Evolutionary conservation across 257 asterid species (phyloP), one percentile per base, ranked within the genome.

Genomic region (Solanum tarapatanum): DNA sequence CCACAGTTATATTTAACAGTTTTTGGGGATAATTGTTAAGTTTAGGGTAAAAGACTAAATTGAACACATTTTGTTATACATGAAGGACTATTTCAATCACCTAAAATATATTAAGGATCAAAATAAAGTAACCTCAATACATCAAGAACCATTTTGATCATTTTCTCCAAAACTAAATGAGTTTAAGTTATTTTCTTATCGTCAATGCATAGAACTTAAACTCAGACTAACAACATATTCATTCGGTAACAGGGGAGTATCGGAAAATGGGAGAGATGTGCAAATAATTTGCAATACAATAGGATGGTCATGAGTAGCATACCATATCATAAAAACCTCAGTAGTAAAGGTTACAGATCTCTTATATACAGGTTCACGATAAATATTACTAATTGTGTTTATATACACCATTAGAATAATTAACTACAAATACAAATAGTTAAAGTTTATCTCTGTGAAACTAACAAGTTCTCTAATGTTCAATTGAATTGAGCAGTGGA

Each of bases 261-360:
- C 10, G 41, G 60, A 28, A 85, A 32, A 55, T 90, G 92, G 90
- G 12, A 14, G 14, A 82, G 90, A 32, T 88, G 92, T 74, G 68
- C 26, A 9, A 77, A 8, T 14, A 48, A 21, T 36, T 87, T 87
- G 82, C 74, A 41, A 21, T 90, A 62, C 87, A 72, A 58, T 11
- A 35, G 1, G 24, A 8, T 37, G 3, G 11, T 43, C 7, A 3
- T 6, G 21, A 84, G 35, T 17, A 76, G 82, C 60, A 62, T 45
- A n/a, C 88, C 87, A 9, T 89, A 90, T 41, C 92, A 89, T 86
- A 86, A 26, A 75, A 84, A 51, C 28, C 91, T 90, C 23, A 90
- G 90, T 48, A 58, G 32, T 10, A 87, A 85, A 35, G 83, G 90
- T 24, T 88, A 88, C 13, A 69, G 86, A 19, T 88, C 90, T 23